Evolutionary conservation across 306 rosid genomes (phyloP).

Genomic region (Citrullus amarus): DNA sequence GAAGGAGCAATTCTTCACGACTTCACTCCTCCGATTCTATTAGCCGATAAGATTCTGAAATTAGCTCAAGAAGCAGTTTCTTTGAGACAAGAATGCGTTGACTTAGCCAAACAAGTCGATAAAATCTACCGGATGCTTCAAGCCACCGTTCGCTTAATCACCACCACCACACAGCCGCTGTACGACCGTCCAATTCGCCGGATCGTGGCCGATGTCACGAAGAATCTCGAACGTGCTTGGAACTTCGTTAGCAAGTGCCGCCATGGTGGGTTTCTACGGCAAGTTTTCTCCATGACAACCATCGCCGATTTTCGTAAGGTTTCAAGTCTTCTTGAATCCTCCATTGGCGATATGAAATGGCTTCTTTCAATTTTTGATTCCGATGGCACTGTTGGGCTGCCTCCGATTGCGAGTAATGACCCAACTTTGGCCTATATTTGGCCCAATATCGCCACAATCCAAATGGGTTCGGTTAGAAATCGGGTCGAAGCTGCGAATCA

Average conservation of each 20-base stretch:
- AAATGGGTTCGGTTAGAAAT: constrained; percentile 57
- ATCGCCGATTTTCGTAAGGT: constrained; percentile 59
- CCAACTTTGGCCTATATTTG: constrained; percentile 83
- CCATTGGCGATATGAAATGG: constrained; percentile 70
- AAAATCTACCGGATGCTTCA: constrained; percentile 51
- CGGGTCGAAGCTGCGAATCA: constrained; percentile 54
- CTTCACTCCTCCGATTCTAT: constrained; percentile 42
- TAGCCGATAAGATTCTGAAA: constrained; percentile 55
- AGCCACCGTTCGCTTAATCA: constrained; percentile 29
- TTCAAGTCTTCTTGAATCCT: constrained; percentile 44
- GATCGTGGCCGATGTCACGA: constrained; percentile 43
- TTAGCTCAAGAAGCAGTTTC: constrained; percentile 61
- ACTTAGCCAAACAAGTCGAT: constrained; percentile 46
- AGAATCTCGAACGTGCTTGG: constrained; percentile 50
- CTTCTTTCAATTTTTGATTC: constrained; percentile 50
- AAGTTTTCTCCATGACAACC: constrained; percentile 56
- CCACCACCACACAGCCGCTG: constrained; percentile 34
- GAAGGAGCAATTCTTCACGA: constrained; percentile 42
- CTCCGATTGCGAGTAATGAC: constrained; percentile 70
- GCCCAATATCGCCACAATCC: constrained; percentile 49
- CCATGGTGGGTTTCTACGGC: constrained; percentile 56
- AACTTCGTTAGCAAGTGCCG: constrained; percentile 45
- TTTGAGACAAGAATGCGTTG: constrained; percentile 40
- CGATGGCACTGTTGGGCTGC: constrained; percentile 45
- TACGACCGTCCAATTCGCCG: constrained; percentile 70